A percentile compares a stretch with the other conserved stretches of the same genome.
Conservation (phyloP, 2,329 filamentous ascomycete genomes). For the Aspergillus novofumigatus region DNA sequence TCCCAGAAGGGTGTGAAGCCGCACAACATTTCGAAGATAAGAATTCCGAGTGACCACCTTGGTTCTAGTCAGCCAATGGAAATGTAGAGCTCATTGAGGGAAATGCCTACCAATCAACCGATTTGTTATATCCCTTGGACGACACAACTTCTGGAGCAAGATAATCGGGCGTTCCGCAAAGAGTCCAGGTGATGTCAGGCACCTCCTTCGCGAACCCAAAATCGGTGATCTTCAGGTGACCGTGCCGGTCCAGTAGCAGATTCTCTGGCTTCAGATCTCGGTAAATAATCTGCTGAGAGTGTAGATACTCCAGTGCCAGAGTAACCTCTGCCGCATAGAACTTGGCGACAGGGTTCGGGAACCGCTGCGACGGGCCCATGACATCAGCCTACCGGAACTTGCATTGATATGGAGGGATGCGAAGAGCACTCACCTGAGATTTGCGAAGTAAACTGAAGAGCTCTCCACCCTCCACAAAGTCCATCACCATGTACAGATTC, state of each 20-base stretch:
- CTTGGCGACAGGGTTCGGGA: conserved; percentile 97
- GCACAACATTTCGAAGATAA: conserved; percentile 99
- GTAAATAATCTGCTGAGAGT: conserved; percentile 95
- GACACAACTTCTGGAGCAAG: conserved; percentile 97
- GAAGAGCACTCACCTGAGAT: conserved; percentile 64
- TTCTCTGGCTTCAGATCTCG: conserved; percentile 96
- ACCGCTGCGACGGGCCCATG: conserved; percentile 59
- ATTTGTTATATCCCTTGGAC: conserved; percentile 99
- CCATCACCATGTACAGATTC: conserved; percentile 99
- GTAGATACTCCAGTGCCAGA: conserved; percentile 89
- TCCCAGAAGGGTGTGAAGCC: conserved; percentile 99
- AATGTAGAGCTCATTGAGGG: not conserved
- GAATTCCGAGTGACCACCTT: conserved; percentile 97
- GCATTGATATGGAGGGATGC: conserved; percentile 3
- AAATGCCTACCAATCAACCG: conserved; percentile 83
- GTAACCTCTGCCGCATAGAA: conserved; percentile 99
- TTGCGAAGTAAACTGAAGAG: conserved; percentile 93
- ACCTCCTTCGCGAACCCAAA: conserved; percentile 99
- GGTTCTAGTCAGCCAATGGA: conserved; percentile 4
- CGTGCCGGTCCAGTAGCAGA: conserved; percentile 83
- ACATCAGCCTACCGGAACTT: not conserved
- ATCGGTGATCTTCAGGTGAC: conserved; percentile 94
- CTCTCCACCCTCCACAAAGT: conserved; percentile 98
- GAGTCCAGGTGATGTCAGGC: conserved; percentile 97
- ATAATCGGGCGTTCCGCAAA: conserved; percentile 97